Evolutionary conservation across 768 basidiomycete species (phyloP).

Genomic region (Macrolepiota dolichaula): DNA sequence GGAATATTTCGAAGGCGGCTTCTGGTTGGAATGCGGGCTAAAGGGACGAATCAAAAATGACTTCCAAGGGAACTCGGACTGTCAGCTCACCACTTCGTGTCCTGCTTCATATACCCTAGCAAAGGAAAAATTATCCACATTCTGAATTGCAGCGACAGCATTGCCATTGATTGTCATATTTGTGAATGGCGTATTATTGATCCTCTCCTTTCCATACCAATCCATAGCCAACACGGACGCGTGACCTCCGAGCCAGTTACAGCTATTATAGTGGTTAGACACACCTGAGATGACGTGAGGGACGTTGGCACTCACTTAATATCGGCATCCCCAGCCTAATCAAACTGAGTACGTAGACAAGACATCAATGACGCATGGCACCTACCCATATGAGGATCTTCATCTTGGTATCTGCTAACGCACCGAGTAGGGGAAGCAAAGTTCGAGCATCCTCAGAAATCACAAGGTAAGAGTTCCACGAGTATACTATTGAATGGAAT

Average conservation of each 20-base stretch:
- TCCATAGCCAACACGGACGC: slow-evolving; percentile 41
- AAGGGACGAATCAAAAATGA: background rate
- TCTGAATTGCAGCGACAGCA: slow-evolving; percentile 56
- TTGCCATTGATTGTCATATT: slow-evolving; percentile 57
- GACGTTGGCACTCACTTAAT: slow-evolving; percentile 36
- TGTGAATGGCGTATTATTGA: slow-evolving; percentile 33
- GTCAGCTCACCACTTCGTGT: slow-evolving; percentile 57
- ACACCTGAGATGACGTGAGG: background rate
- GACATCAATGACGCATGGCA: background rate
- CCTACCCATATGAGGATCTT: slow-evolving; percentile 46
- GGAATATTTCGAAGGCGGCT: slow-evolving; percentile 56
- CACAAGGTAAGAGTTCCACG: background rate
- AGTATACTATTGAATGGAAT: background rate
- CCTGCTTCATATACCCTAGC: slow-evolving; percentile 63
- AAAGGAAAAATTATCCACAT: slow-evolving; percentile 65
- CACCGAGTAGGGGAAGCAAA: slow-evolving; percentile 45
- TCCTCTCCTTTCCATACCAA: slow-evolving; percentile 40
- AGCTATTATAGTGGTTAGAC: slow-evolving; percentile 22
- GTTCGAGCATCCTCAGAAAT: slow-evolving; percentile 48
- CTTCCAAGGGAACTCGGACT: background rate
- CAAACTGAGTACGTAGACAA: background rate
- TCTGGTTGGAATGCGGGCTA: slow-evolving; percentile 64
- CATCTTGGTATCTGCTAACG: slow-evolving; percentile 40
- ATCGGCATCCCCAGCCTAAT: slow-evolving; percentile 45
- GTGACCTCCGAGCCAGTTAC: slow-evolving; percentile 46